Evolutionary conservation across 225 moss, liverwort and hornwort species (phyloP).

Genomic region (Thuidium tamariscinum): DNA sequence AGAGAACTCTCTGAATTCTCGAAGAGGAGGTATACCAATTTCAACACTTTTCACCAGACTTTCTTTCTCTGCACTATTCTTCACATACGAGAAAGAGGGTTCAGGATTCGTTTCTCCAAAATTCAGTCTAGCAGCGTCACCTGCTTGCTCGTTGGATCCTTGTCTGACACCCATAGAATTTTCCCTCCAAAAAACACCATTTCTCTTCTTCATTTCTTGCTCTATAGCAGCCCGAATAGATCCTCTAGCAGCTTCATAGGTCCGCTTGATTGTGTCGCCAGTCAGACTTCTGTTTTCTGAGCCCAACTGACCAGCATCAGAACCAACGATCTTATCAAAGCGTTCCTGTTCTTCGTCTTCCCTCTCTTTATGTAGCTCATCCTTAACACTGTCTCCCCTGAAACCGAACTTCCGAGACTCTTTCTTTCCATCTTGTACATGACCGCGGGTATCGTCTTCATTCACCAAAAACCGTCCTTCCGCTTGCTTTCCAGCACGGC

Average conservation of each 20-base stretch:
- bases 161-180: neutral
- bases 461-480: neutral
- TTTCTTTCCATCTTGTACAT: slow-evolving; percentile 3
- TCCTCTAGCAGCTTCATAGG: neutral
- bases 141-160: neutral
- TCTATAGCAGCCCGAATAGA: slow-evolving; percentile 15
- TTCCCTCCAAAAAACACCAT: neutral
- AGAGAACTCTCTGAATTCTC: slow-evolving; percentile 6
- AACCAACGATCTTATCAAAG: neutral
- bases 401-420: slow-evolving; percentile 4
- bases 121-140: neutral
- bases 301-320: neutral
- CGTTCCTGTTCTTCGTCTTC: neutral
- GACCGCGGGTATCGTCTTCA: neutral
- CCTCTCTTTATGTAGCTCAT: neutral
- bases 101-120: neutral
- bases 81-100: neutral
- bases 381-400: neutral
- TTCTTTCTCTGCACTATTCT: neutral
- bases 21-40: slow-evolving; percentile 4
- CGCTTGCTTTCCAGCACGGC: neutral
- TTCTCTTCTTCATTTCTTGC: slow-evolving; percentile 8
- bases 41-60: neutral
- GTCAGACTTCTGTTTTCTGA: slow-evolving; percentile 1
- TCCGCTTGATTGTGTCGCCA: neutral